Conservation (phyloP, 2,329 filamentous ascomycete species). For the Mycosphaerelloides madeirae region DNA sequence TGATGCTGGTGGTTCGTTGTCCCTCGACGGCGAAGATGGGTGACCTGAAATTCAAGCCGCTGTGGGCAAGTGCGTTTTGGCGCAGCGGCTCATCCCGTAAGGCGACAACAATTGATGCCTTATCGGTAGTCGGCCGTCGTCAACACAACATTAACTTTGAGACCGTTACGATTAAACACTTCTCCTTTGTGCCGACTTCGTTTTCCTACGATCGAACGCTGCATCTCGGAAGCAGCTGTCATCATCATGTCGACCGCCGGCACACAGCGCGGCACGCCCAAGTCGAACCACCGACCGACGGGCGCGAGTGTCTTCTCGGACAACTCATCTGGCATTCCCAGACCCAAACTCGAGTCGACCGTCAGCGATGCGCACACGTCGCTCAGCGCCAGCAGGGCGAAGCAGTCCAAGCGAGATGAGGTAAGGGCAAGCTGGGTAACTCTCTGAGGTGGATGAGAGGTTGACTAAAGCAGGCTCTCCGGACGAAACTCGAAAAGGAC, state of each 20-base stretch:
- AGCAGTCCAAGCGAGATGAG: conserved; percentile 97
- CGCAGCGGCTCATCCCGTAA: too few species aligned
- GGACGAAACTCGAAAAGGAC: conserved; percentile 92
- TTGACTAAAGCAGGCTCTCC: conserved; percentile 67
- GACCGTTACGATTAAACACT: too few species aligned
- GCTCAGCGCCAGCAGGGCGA: conserved; percentile 88
- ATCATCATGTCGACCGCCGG: conserved; percentile 55
- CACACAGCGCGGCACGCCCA: conserved; percentile 68
- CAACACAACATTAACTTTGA: too few species aligned
- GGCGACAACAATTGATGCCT: too few species aligned
- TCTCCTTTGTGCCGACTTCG: too few species aligned
- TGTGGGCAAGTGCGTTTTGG: background rate
- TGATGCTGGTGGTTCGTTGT: conserved; percentile 14
- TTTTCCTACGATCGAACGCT: too few species aligned
- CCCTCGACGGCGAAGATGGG: conserved; percentile 2
- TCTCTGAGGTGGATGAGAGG: background rate
- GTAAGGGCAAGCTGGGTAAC: conserved; percentile 47
- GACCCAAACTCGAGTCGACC: conserved; percentile 62
- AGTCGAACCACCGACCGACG: conserved; percentile 42
- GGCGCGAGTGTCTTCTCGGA: conserved; percentile 45
- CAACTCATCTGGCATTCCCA: conserved; percentile 64
- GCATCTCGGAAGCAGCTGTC: background rate
- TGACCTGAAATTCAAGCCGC: background rate
- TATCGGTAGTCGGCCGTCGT: too few species aligned
- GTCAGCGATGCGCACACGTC: conserved; percentile 59